These are phyloP conservation scores for Lathyrus oleraceus DNA, from an alignment of 306 rosid genomes.

Conservation along the genomic window DNA sequence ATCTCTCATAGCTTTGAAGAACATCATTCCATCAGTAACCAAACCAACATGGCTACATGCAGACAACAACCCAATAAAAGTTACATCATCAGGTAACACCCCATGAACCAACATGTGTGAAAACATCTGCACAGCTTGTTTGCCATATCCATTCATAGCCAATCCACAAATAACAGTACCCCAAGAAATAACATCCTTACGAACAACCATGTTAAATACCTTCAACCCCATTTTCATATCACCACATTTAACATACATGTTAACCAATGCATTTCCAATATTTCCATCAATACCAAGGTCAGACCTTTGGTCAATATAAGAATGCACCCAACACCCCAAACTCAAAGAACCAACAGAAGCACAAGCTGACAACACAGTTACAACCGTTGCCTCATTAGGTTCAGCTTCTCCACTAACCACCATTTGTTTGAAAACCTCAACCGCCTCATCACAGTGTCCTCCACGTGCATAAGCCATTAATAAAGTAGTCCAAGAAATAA, in stretches of 20 bases:
- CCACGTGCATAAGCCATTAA: conserved; percentile 69
- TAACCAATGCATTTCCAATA: conserved; percentile 73
- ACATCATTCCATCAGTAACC: conserved; percentile 45
- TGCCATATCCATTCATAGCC: conserved; percentile 75
- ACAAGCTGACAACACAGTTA: conserved; percentile 65
- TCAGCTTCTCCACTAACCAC: conserved; percentile 45
- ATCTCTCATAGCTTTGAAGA: conserved; percentile 64
- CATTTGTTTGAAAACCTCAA: conserved; percentile 58
- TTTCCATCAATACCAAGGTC: conserved; percentile 49
- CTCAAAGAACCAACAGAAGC: conserved; percentile 61
- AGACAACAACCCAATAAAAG: conserved; percentile 64
- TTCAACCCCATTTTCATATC: conserved; percentile 47
- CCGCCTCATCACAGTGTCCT: conserved; percentile 61
- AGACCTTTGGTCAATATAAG: conserved; percentile 44
- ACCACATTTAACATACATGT: conserved; percentile 78
- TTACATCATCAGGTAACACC: conserved; percentile 64
- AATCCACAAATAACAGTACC: conserved; percentile 67
- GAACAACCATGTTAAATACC: conserved; percentile 43
- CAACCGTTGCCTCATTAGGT: conserved; percentile 74
- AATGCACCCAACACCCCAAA: conserved; percentile 77
- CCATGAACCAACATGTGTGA: conserved; percentile 71
- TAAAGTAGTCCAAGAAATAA: conserved; percentile 74
- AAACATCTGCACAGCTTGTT: conserved; percentile 52
- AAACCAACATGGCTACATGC: conserved; percentile 71
- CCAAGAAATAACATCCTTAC: conserved; percentile 73